Base-by-base conservation (phyloP, 2,329 filamentous ascomycete species). In the Elsinoe arachidis region DNA sequence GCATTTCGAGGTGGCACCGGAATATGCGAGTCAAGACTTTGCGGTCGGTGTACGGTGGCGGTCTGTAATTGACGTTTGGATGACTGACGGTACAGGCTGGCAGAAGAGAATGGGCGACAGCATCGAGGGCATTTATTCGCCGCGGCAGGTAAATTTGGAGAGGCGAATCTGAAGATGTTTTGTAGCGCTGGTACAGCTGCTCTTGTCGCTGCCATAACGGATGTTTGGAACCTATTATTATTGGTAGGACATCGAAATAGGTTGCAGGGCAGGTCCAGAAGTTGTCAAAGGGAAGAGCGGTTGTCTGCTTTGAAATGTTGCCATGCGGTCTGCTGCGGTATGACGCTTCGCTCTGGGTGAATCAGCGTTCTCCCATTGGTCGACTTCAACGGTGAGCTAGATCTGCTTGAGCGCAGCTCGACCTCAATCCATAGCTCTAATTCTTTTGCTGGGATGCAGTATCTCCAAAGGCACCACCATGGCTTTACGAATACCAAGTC, bases 61-160 rank as follows among this genome's bases (percentile, higher is more conserved):
- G 84, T 86, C 68, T 85, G 83, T 68, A 87, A 78, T 61, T 80
- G 79, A 53, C 82, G 75, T 65, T 80, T 81, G 9, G 78, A 78
- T n/a, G 78, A 79, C 26, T 74, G 72, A 21, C 72, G 67, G 12
- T 68, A 67, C 5, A 68, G 66, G 39, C 60, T 66, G 59, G 67
- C 71, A 21, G 73, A 72, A 43, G 74, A 74, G 64, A 77, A 76
- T 23, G 70, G 69, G 60, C 74, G 75, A 43, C 73, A 65, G 63
- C 75, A 78, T 67, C 73, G 73, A 57, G 71, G 66, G 63, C 75
- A 78, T 66, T 64, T 60, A 52, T 63, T 58, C 10, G 64, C 60
- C 11, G 65, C 46, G 12, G 64, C 55, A 19, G 68, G 62, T 23
- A 41, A 15, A 38, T 26, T 35, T 59, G 66, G 65, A 35, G 68